A percentile compares a stretch with the other conserved stretches of the same genome.
These are phyloP conservation scores for Suillus americanus DNA, from an alignment of 768 basidiomycete species.

Conservation along the genomic window DNA sequence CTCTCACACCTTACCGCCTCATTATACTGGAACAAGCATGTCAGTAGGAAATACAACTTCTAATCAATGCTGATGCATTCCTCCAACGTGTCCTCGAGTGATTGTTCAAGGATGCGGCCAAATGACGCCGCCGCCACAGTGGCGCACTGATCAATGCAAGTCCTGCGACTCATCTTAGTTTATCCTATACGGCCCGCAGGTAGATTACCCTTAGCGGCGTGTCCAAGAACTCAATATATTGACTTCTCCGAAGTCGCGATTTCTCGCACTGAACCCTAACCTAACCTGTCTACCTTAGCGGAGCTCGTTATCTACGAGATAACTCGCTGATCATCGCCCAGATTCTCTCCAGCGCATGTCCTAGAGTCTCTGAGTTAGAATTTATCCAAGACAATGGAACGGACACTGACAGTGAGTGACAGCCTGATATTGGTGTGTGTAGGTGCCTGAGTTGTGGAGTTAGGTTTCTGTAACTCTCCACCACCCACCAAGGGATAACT, in stretches of 20 bases:
- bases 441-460: slow-evolving; percentile 3
- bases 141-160: not conserved
- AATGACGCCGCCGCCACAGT: not conserved
- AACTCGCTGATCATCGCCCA: not conserved
- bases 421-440: not conserved
- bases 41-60: not conserved
- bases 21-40: not conserved
- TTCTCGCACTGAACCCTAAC: not conserved
- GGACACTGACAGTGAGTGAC: not conserved
- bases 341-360: not conserved
- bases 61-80: not conserved
- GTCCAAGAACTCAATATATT: not conserved
- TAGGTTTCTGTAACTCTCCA: not conserved
- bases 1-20: not conserved
- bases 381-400: not conserved
- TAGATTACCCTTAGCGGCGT: not conserved
- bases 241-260: not conserved
- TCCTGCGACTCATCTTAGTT: not conserved
- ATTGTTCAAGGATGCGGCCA: not conserved
- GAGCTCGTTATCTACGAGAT: not conserved
- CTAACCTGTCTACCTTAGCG: not conserved
- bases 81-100: not conserved
- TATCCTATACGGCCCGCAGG: not conserved
- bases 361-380: too few relatives aligned
- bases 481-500: not conserved